phyloP scores from a whole-genome alignment of 2,329 filamentous ascomycete genomes.

The Dothistroma septosporum region DNA sequence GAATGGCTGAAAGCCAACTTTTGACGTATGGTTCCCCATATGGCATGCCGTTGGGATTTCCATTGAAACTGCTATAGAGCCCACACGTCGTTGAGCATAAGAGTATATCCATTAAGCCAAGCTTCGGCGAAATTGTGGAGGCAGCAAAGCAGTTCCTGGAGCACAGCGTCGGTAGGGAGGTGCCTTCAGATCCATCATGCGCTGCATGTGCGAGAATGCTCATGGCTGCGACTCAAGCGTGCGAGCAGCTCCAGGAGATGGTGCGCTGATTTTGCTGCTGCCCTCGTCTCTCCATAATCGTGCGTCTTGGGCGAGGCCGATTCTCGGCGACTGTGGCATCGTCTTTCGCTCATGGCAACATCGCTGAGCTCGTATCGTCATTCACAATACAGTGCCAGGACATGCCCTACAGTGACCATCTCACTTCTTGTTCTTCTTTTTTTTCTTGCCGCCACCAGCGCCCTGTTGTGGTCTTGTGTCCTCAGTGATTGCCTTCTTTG shows the following conservation, averaged over 20 bases:
- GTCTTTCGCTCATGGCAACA: neutral
- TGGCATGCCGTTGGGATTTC: slow-evolving; percentile 1
- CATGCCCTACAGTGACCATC: neutral
- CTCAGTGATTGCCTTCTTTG: slow-evolving; percentile 12
- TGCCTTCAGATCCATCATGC: neutral
- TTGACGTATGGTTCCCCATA: neutral
- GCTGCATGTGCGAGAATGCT: neutral
- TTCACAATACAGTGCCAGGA: neutral
- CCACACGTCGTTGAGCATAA: slow-evolving; percentile 6
- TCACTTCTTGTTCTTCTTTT: slow-evolving; percentile 47
- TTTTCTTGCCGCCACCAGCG: slow-evolving; percentile 45
- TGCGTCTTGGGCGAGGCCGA: neutral
- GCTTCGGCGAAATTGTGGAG: slow-evolving; percentile 19
- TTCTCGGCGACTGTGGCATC: neutral
- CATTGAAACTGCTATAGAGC: neutral
- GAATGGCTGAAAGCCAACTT: neutral
- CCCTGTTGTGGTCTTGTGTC: slow-evolving; percentile 21
- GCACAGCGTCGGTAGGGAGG: slow-evolving; percentile 1
- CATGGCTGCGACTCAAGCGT: neutral
- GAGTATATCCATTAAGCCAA: neutral
- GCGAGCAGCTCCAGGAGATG: neutral
- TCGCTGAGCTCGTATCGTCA: neutral
- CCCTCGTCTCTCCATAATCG: neutral
- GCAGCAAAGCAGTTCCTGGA: slow-evolving; percentile 9
- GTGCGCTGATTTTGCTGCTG: neutral